Conservation (phyloP, 805 yeast species). For the Yamadazyma philogaea region DNA sequence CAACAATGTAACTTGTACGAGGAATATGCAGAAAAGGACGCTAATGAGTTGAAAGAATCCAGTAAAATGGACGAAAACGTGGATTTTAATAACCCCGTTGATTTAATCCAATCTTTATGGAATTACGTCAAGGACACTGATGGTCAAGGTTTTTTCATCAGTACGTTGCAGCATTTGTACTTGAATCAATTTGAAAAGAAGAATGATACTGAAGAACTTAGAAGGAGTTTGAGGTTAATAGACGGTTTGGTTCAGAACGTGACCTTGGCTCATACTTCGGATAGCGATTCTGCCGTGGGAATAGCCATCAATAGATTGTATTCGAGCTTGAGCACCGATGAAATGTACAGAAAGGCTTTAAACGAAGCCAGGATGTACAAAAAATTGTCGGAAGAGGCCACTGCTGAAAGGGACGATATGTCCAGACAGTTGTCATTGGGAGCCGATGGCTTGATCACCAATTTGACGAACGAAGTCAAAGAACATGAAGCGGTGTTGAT, state of each 20-base stretch:
- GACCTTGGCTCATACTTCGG: conserved; percentile 49
- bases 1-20: conserved; percentile 66
- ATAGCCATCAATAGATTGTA: conserved; percentile 72
- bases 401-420: conserved; percentile 60
- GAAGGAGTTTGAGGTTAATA: conserved; percentile 57
- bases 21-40: conserved; percentile 55
- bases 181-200: conserved; percentile 51
- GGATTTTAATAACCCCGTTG: conserved; percentile 70
- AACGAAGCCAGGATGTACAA: conserved; percentile 53
- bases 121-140: conserved; percentile 53
- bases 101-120: conserved; percentile 60
- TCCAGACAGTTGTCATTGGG: conserved; percentile 69
- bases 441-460: conserved; percentile 66
- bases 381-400: conserved; percentile 51
- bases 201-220: conserved; percentile 42
- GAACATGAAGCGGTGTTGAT: conserved; percentile 60
- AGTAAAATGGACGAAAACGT: conserved; percentile 40
- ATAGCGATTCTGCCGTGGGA: conserved; percentile 53
- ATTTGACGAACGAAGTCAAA: conserved; percentile 55
- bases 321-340: conserved; percentile 78
- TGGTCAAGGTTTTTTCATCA: conserved; percentile 55
- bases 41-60: conserved; percentile 38
- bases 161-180: conserved; percentile 66
- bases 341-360: conserved; percentile 70
- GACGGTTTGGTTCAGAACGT: conserved; percentile 65